A percentile compares a stretch with the other conserved stretches of the same genome.
These are phyloP conservation scores for Rhododendron mucronatum DNA, from an alignment of 148 eudicot genomes.

Conservation along the genomic window DNA sequence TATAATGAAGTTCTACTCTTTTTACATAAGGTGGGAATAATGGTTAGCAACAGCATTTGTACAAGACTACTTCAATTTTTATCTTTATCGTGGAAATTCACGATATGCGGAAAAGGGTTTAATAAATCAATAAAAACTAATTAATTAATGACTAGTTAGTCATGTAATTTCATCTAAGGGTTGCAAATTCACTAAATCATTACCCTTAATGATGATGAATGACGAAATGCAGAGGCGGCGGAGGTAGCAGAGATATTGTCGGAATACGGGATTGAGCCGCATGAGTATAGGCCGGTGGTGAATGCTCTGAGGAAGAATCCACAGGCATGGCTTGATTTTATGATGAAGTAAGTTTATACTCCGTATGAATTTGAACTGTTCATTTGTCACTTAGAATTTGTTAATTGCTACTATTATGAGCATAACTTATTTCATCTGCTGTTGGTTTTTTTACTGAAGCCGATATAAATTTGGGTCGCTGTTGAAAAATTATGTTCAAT, in stretches of 20 bases:
- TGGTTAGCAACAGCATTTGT: neutral
- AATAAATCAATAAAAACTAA: neutral
- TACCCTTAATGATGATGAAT: neutral
- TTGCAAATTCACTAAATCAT: neutral
- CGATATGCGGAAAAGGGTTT: neutral
- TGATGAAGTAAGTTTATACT: constrained; percentile 78
- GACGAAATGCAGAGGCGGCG: constrained; percentile 63
- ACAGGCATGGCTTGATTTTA: constrained; percentile 95
- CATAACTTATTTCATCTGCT: neutral
- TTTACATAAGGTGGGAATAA: neutral
- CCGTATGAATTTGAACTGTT: neutral
- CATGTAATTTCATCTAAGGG: neutral
- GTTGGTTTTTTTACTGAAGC: neutral
- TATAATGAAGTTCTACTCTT: too few relatives aligned
- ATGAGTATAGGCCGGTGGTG: constrained; percentile 85
- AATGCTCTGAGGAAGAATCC: constrained; percentile 82
- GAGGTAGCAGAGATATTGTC: constrained; percentile 85
- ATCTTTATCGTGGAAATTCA: neutral
- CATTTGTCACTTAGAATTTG: neutral
- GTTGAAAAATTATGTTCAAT: neutral
- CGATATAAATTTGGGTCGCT: neutral
- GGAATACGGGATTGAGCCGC: constrained; percentile 72
- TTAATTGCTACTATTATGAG: neutral
- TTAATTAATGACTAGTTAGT: neutral
- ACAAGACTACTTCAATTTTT: too few relatives aligned